Percentiles rank a stretch among this genome's conserved stretches.
These are phyloP conservation scores for Aspergillus incahuasiensis DNA, from an alignment of 495 filamentous ascomycete species.

Conservation along the genomic window DNA sequence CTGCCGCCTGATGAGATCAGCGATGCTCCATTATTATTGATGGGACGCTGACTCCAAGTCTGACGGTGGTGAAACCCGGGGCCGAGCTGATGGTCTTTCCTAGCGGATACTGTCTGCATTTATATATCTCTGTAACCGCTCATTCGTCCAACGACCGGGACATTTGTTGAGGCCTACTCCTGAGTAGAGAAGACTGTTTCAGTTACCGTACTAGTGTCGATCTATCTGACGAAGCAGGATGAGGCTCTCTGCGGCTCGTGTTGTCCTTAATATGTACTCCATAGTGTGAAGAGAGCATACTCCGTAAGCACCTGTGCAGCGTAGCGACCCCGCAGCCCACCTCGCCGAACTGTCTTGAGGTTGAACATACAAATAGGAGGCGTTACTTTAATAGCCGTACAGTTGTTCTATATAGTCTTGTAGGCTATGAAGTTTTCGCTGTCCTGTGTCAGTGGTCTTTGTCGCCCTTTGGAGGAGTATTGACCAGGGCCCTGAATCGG, in stretches of 20 bases:
- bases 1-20: constrained; percentile 1
- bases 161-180: background rate
- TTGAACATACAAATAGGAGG: background rate
- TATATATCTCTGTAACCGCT: background rate
- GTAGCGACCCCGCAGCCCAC: too few relatives aligned
- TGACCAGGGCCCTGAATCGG: background rate
- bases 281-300: background rate
- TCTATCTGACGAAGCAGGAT: background rate
- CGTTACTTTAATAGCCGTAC: too few relatives aligned
- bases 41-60: background rate
- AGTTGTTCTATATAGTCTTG: too few relatives aligned
- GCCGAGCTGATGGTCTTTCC: background rate
- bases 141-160: background rate
- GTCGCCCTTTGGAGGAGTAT: background rate
- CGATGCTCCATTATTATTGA: background rate
- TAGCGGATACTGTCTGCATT: background rate
- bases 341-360: background rate
- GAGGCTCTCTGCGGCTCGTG: background rate
- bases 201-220: too few relatives aligned
- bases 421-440: too few relatives aligned
- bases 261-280: background rate
- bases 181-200: background rate
- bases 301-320: background rate
- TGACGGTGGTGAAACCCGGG: background rate
- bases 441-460: too few relatives aligned